Evolutionary conservation across 1,284 basidiomycete genomes (phyloP).

Genomic region (Cryptococcus sp.): DNA sequence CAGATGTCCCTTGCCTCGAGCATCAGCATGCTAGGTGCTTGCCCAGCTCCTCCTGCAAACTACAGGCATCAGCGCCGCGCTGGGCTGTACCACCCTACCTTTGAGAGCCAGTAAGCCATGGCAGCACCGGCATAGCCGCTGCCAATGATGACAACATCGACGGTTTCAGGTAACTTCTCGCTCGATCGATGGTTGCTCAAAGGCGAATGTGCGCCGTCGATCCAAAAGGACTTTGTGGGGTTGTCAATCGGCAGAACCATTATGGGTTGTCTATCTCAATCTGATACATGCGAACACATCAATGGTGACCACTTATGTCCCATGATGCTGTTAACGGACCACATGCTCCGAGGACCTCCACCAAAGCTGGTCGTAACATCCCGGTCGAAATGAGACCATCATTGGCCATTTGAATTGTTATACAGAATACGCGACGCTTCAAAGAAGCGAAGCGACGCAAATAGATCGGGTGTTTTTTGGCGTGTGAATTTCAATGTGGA

Average conservation of each 20-base stretch:
- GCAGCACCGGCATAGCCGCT: conserved; percentile 29
- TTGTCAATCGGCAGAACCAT: conserved; percentile 21
- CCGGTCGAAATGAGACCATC: too few relatives aligned
- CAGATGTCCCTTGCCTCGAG: conserved; percentile 24
- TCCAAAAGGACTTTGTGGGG: conserved; percentile 25
- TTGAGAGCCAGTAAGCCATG: conserved; percentile 15
- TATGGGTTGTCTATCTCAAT: neutral
- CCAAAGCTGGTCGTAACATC: too few relatives aligned
- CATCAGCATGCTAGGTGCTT: conserved; percentile 15
- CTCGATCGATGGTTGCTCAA: conserved; percentile 17
- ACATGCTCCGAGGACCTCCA: too few relatives aligned
- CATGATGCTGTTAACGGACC: too few relatives aligned
- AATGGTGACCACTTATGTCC: too few relatives aligned
- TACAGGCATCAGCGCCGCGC: neutral
- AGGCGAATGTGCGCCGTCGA: conserved; percentile 17
- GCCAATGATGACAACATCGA: conserved; percentile 35
- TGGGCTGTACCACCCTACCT: conserved; percentile 1
- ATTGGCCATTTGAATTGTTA: too few relatives aligned
- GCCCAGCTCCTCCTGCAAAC: conserved; percentile 5
- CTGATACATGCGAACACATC: too few relatives aligned
- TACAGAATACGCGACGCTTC: too few relatives aligned
- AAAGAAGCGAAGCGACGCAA: too few relatives aligned
- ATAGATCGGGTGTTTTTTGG: too few relatives aligned
- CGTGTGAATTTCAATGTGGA: too few relatives aligned
- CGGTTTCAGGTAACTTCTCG: conserved; percentile 20